phyloP scores from a whole-genome alignment of 495 filamentous ascomycete species.

The Paragyromitra xinjiangensis region DNA sequence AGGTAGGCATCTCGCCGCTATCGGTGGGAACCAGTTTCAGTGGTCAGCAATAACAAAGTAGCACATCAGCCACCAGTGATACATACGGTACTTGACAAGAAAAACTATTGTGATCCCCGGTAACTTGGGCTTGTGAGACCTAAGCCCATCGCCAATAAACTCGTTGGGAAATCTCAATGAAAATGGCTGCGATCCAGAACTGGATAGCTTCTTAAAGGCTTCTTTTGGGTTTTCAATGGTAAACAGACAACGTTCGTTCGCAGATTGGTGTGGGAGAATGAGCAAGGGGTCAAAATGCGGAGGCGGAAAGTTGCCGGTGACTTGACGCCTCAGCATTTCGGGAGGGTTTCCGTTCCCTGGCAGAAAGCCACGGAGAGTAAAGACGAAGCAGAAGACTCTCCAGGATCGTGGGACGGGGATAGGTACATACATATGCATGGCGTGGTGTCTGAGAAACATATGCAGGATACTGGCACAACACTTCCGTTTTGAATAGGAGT shows the following conservation, averaged over 20 bases:
- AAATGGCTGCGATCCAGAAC: conserved; percentile 22
- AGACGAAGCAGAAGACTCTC: conserved; percentile 35
- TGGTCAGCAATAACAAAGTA: conserved; percentile 33
- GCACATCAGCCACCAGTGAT: conserved; percentile 40
- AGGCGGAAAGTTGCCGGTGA: conserved; percentile 50
- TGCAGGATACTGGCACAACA: conserved; percentile 31
- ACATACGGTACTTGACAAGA: conserved; percentile 36
- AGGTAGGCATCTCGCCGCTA: conserved; percentile 31
- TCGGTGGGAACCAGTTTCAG: conserved; percentile 5
- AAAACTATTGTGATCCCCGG: conserved; percentile 40
- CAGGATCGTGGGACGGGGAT: conserved; percentile 46
- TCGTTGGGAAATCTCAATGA: conserved; percentile 18
- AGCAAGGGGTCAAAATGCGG: conserved; percentile 44
- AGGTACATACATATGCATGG: conserved; percentile 44
- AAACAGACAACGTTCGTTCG: conserved; percentile 11
- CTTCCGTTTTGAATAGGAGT: conserved; percentile 28
- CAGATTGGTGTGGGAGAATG: conserved; percentile 29
- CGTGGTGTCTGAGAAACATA: conserved; percentile 39
- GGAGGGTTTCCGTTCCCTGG: conserved; percentile 50
- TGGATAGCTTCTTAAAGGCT: conserved; percentile 33
- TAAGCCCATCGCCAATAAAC: conserved; percentile 22
- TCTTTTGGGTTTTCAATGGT: conserved; percentile 10
- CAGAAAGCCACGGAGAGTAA: conserved; percentile 21
- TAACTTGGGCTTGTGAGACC: conserved; percentile 38
- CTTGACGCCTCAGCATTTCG: conserved; percentile 42